These are phyloP conservation scores for Neonectria ditissima DNA, from an alignment of 2,329 filamentous ascomycete genomes.

Conservation along the genomic window DNA sequence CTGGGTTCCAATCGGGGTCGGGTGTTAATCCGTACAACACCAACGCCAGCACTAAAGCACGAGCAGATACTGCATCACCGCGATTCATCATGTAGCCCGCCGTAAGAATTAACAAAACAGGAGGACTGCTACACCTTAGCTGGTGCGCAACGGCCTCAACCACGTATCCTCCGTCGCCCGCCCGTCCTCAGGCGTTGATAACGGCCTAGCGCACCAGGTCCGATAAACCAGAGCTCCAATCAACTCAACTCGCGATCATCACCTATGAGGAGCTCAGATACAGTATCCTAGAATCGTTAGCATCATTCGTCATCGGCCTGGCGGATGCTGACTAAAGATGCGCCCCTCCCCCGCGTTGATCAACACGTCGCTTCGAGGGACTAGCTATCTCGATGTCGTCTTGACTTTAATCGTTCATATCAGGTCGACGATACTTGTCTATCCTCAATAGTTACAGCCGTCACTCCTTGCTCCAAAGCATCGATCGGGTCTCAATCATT, in stretches of 20 bases:
- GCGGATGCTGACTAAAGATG: slow-evolving; percentile 8
- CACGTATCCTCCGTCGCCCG: no score
- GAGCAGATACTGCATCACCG: no score
- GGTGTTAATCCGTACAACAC: no score
- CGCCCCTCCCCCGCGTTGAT: slow-evolving; percentile 21
- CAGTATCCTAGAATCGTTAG: not conserved
- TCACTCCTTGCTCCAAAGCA: not conserved
- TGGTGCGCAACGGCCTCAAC: no score
- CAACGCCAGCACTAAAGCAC: no score
- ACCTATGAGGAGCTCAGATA: not conserved
- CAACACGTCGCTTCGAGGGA: not conserved
- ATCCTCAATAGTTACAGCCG: not conserved
- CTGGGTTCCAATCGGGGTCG: no score
- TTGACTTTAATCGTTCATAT: not conserved
- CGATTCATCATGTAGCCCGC: no score
- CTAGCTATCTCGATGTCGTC: not conserved
- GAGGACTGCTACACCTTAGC: no score
- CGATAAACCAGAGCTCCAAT: no score
- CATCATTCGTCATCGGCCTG: slow-evolving; percentile 8
- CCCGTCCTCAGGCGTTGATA: no score
- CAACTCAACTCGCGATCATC: not conserved
- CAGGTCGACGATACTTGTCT: not conserved
- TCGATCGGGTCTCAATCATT: not conserved
- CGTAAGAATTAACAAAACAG: no score
- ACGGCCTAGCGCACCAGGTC: no score